phyloP scores from a whole-genome alignment of 2,329 filamentous ascomycete genomes.

The Xylogone sp. region DNA sequence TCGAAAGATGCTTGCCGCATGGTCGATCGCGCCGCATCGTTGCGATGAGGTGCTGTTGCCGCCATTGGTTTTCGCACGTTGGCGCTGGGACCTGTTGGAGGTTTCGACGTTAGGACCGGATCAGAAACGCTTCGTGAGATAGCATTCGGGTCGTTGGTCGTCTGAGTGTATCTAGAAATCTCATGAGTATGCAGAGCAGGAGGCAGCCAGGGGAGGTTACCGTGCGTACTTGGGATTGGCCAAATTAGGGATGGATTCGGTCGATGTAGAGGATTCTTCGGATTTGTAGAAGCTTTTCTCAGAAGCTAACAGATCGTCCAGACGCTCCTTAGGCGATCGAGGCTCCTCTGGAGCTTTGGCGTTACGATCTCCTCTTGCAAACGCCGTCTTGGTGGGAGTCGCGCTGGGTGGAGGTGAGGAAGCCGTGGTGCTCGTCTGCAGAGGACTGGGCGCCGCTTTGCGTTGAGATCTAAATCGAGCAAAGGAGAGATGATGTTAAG shows the following conservation, averaged over 20 bases:
- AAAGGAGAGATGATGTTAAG: conserved; percentile 7
- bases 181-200: conserved; percentile 1
- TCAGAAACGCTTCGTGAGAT: conserved; percentile 29
- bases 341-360: conserved; percentile 17
- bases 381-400: conserved; percentile 26
- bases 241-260: conserved; percentile 14
- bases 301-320: conserved; percentile 30
- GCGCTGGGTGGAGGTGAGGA: conserved; percentile 23
- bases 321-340: conserved; percentile 29
- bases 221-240: conserved; percentile 18
- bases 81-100: conserved; percentile 16
- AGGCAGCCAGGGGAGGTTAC: background rate
- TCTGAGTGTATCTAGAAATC: conserved; percentile 15
- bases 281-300: conserved; percentile 28
- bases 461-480: conserved; percentile 24
- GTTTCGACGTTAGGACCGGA: conserved; percentile 20
- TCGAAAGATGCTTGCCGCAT: conserved; percentile 87
- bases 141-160: conserved; percentile 24
- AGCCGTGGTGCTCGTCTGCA: conserved; percentile 27
- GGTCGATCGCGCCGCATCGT: conserved; percentile 27
- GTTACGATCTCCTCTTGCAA: conserved; percentile 11
- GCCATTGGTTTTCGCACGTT: conserved; percentile 22
- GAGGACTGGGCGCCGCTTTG: conserved; percentile 29
- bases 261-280: conserved; percentile 15
- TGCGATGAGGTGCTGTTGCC: conserved; percentile 22